Evolutionary conservation across 2,329 filamentous ascomycete species (phyloP).

Genomic region (Neurospora sp.): DNA sequence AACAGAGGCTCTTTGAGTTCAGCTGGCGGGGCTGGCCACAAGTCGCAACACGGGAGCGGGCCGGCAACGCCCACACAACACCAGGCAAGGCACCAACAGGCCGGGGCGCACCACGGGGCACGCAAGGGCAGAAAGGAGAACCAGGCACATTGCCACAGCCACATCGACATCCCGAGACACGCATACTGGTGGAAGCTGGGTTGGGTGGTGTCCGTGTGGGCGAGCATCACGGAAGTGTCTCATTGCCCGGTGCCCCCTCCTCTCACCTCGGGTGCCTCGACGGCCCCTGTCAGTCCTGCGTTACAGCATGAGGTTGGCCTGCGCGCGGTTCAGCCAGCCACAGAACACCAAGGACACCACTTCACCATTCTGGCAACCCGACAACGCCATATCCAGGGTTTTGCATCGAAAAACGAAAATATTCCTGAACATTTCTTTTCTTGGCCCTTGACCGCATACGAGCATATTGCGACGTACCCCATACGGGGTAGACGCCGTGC

Average conservation of each 20-base stretch:
- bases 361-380: neutral
- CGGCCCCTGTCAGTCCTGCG: neutral
- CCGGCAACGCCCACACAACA: neutral
- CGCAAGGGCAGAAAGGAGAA: neutral
- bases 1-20: neutral
- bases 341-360: neutral
- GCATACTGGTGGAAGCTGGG: neutral
- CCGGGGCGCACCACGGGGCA: neutral
- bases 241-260: neutral
- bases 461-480: neutral
- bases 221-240: neutral
- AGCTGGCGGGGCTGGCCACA: neutral
- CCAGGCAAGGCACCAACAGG: neutral
- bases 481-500: neutral
- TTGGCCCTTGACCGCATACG: neutral
- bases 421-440: neutral
- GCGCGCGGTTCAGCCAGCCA: neutral
- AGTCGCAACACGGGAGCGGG: neutral
- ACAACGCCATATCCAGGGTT: neutral
- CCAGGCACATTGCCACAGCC: neutral
- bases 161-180: neutral
- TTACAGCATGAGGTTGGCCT: neutral
- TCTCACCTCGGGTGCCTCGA: neutral
- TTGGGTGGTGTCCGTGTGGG: neutral
- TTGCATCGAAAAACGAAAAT: neutral